Percentiles rank a stretch among this genome's conserved stretches.
Evolutionary conservation across 192 early-diverging fungal species (phyloP).

Genomic region (Podila horticola): DNA sequence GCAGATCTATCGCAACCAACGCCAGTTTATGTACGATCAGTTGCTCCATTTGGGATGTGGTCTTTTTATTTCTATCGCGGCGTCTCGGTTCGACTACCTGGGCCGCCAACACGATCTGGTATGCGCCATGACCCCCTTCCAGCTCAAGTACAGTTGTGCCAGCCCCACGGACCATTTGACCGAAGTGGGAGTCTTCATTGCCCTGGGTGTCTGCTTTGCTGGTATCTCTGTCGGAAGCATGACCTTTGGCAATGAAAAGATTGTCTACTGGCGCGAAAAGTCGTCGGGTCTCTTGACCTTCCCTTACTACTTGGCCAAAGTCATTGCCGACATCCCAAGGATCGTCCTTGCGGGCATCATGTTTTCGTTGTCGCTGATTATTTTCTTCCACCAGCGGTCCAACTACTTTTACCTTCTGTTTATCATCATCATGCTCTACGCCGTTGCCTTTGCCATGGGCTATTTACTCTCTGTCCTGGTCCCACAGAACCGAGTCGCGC

Average conservation of each 20-base stretch:
- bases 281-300: slow-evolving; percentile 65
- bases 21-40: slow-evolving; percentile 61
- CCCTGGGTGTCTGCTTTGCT: slow-evolving; percentile 66
- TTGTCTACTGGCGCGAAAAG: slow-evolving; percentile 74
- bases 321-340: slow-evolving; percentile 67
- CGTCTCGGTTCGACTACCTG: slow-evolving; percentile 60
- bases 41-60: slow-evolving; percentile 66
- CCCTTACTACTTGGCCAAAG: slow-evolving; percentile 72
- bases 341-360: slow-evolving; percentile 66
- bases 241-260: slow-evolving; percentile 71
- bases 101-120: slow-evolving; percentile 57
- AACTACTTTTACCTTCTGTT: slow-evolving; percentile 40
- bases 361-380: slow-evolving; percentile 66
- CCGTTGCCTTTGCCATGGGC: slow-evolving; percentile 66
- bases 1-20: slow-evolving; percentile 62
- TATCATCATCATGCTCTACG: slow-evolving; percentile 63
- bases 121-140: slow-evolving; percentile 59
- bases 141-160: slow-evolving; percentile 25
- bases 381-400: slow-evolving; percentile 61
- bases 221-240: slow-evolving; percentile 67
- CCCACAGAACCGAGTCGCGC: slow-evolving; percentile 44
- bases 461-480: slow-evolving; percentile 66
- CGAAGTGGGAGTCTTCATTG: slow-evolving; percentile 64
- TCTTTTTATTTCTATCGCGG: slow-evolving; percentile 59
- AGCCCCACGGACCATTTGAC: slow-evolving; percentile 50